Base-by-base conservation (phyloP, 306 rosid genomes). In the Hippophae rhamnoides region DNA sequence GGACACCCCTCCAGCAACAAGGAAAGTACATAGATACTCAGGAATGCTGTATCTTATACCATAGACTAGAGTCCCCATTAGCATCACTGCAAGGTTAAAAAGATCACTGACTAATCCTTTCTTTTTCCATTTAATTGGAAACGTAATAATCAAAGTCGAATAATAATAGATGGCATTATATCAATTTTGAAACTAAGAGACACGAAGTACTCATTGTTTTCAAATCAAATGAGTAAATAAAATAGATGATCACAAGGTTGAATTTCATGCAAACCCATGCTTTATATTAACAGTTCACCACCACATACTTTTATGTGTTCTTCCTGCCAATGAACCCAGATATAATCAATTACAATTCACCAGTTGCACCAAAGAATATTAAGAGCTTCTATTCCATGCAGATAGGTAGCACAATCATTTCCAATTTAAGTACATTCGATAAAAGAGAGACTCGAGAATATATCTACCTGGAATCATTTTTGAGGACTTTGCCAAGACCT, bases 1-100 rank as follows among this genome's bases (percentile, higher is more conserved):
- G 13, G 99, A 88, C 52, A 92, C 93, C 48, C 99, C 99, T 76
- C 99, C 99, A 53, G 99, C 99, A 78, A 88, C 99, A 71, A 93
- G 95, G 69, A 84, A 73, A 67, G 90, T 67, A 63, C 95, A 93
- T 61, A 88, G 62, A 73, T 86, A 88, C 76, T 88, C 96, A 45
- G 93, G 95, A 40, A 88, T 27, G 27, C 86, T 69, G 64, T 88
- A 88, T 80, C 83, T 78, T 58, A 78, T 82, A 62, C 95, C 90
- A 43, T 92, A 93, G 57, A 92, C 88, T 45, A 93, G 74, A 42
- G 95, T 58, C 57, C 99, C 90, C 99, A 93, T 93, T 78, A 93
- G 65, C 99, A 93, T 93, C 75, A 93, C 99, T 93, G 94, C 86
- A 76, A 55, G 43, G 27, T 54, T 46, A 62, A 49, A n/a, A 52